Conservation (phyloP, 257 asterid genomes). For the Fraxinus anomala region DNA sequence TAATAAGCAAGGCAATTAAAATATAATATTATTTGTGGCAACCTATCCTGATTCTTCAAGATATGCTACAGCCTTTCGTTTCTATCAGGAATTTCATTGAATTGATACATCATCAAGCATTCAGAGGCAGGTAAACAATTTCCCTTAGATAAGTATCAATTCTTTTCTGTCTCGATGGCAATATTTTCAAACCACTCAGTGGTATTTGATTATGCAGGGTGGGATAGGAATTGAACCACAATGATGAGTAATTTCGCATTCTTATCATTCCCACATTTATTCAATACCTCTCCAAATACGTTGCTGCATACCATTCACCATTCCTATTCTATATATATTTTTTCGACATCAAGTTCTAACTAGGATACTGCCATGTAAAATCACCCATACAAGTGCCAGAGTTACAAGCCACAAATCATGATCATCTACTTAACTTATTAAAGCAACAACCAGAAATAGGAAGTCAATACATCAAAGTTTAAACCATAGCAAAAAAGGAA, state of each 20-base stretch:
- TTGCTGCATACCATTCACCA: neutral
- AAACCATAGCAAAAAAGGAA: neutral
- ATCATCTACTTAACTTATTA: too few species aligned
- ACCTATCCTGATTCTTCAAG: neutral
- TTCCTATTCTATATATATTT: neutral
- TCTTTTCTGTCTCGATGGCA: neutral
- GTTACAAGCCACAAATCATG: neutral
- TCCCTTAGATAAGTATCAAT: neutral
- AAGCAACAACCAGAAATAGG: neutral
- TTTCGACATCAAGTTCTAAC: neutral
- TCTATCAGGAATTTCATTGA: conserved; percentile 10
- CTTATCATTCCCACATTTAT: neutral
- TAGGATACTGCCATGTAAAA: neutral
- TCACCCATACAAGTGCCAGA: too few species aligned
- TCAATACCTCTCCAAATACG: neutral
- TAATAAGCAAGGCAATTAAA: conserved; percentile 10
- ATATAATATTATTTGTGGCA: neutral
- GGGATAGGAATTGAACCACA: neutral
- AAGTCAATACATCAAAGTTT: neutral
- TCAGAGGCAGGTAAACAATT: conserved; percentile 7
- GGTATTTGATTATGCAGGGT: neutral
- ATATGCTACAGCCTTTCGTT: neutral
- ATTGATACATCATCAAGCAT: neutral
- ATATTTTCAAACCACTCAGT: neutral
- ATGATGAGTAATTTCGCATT: neutral